Conservation (phyloP, 495 filamentous ascomycete genomes). For the Lineolata rhizophorae region DNA sequence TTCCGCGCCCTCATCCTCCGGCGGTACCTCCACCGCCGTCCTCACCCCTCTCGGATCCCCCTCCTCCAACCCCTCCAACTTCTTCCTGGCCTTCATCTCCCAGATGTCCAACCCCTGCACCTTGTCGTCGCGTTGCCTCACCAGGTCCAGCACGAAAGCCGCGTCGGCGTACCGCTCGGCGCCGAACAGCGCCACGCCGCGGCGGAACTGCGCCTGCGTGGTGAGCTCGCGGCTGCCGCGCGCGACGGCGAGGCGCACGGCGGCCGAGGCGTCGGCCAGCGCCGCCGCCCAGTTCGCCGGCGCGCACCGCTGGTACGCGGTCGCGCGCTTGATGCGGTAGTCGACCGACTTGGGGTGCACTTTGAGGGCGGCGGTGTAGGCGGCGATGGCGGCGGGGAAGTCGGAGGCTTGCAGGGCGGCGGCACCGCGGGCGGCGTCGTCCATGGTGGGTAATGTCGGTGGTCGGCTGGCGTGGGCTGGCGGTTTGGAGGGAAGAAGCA, state of each 20-base stretch:
- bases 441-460: constrained; percentile 31
- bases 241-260: constrained; percentile 41
- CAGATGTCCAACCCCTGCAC: constrained; percentile 43
- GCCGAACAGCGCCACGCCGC: constrained; percentile 51
- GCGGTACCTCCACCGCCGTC: constrained; percentile 27
- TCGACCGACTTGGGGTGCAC: constrained; percentile 42
- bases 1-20: constrained; percentile 19
- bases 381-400: constrained; percentile 40
- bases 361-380: constrained; percentile 57
- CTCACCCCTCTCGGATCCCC: constrained; percentile 37
- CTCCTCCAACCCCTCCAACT: constrained; percentile 24
- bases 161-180: constrained; percentile 58
- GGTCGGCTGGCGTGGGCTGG: too few relatives aligned
- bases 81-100: constrained; percentile 32
- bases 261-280: constrained; percentile 61
- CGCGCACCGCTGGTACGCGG: constrained; percentile 49
- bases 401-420: constrained; percentile 41
- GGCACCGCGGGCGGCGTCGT: constrained; percentile 37
- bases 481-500: too few relatives aligned
- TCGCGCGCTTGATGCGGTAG: constrained; percentile 78
- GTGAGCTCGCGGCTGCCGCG: constrained; percentile 67
- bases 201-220: constrained; percentile 55
- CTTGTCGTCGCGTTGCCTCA: constrained; percentile 34
- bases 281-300: constrained; percentile 31
- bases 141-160: constrained; percentile 43